Evolutionary conservation across 352 stramenopile species (phyloP), one percentile per base, ranked within the genome.

Genomic region (Globisporangium heterothallicum): DNA sequence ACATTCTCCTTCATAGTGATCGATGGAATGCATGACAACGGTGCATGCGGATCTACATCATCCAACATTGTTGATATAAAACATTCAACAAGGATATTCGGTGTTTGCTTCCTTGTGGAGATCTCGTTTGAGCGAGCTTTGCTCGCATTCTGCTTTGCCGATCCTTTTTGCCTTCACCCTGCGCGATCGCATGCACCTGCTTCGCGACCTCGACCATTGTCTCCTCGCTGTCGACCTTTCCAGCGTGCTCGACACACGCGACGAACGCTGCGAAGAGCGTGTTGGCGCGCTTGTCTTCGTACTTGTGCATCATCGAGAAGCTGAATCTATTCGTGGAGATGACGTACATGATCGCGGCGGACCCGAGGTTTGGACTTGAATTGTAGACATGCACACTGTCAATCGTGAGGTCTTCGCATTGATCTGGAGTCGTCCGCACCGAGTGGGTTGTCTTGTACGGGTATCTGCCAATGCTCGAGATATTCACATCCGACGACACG

Each of bases 401-500:
- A 18, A 63, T 30, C 7, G 4, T 12, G n/a, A 49, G 40, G 3
- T 4, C 7, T 12, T 53, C 14, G 22, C 22, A 21, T 6, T 18
- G 4, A 16, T 53, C 32, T n/a, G 14, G n/a, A 9, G 13, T 12
- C n/a, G 16, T 18, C 44, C 2, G 8, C 14, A 25, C n/a, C 2
- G 5, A 19, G 16, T 57, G 48, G 4, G 22, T 56, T 14, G 27
- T 34, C 0, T 32, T 1, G 48, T 51, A 44, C 8, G 25, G 29
- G 43, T 63, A 63, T 22, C 21, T 26, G 6, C 56, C 56, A 8
- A 63, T 34, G 30, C 43, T 63, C 0, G 56, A 63, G 21, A 63
- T 22, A 12, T 36, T 30, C 1, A 51, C 43, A 32, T 63, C 56
- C 4, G 25, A 16, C 0, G 32, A 3, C 13, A 44, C 12, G 21